Conservation (phyloP, 768 basidiomycete species). For the Suillus bovinus region DNA sequence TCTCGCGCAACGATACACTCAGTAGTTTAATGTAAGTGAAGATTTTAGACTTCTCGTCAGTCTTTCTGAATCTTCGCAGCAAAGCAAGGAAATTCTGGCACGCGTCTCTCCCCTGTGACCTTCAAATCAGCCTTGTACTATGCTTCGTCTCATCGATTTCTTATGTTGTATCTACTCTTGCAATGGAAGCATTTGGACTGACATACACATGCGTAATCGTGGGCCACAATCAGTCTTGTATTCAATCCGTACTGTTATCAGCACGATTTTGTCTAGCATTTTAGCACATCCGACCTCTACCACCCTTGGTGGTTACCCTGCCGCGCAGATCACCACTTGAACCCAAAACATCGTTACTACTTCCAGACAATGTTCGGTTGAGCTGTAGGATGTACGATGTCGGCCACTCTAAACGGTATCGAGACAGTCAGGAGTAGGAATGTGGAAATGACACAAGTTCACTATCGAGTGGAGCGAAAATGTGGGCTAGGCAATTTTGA, state of each 20-base stretch:
- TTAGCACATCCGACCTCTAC: constrained; percentile 55
- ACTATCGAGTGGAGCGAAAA: background rate
- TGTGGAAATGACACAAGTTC: constrained; percentile 7
- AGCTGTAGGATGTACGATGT: background rate
- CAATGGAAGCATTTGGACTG: no score
- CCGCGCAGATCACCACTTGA: constrained; percentile 14
- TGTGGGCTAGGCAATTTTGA: background rate
- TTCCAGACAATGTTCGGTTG: background rate
- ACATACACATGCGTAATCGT: no score
- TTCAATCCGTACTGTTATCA: no score
- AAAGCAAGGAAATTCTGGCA: background rate
- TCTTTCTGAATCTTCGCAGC: background rate
- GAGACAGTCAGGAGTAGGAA: no score
- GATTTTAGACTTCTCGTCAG: no score
- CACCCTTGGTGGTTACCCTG: constrained; percentile 36
- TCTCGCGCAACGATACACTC: no score
- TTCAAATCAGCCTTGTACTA: background rate
- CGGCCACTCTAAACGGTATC: no score
- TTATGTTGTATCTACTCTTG: background rate
- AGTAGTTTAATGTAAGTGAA: no score
- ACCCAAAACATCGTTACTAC: background rate
- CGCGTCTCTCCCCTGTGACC: background rate
- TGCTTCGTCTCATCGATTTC: no score
- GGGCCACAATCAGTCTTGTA: no score
- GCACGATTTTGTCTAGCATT: constrained; percentile 42